Conservation (phyloP, 1,139 yeast species). For the Suhomyces anneliseae region DNA sequence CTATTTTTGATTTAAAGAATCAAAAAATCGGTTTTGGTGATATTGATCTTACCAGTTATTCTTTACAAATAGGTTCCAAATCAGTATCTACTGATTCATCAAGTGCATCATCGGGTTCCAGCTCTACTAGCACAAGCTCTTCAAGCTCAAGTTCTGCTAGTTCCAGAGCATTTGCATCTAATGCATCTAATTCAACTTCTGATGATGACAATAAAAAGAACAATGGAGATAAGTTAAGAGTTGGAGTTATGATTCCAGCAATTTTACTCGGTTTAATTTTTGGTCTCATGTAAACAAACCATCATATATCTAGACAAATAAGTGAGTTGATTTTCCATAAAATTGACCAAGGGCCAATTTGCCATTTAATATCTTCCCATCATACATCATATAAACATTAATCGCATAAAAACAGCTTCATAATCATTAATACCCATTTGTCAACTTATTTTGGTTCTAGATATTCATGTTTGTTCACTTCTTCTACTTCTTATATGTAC, state of each 20-base stretch:
- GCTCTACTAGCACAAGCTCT: background rate
- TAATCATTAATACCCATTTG: too few relatives aligned
- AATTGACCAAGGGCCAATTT: too few relatives aligned
- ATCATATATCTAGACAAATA: too few relatives aligned
- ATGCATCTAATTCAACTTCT: conserved; percentile 3
- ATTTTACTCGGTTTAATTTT: conserved; percentile 2
- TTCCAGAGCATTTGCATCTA: conserved; percentile 3
- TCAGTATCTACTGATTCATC: background rate
- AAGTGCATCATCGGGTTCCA: conserved; percentile 1
- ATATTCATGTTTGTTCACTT: too few relatives aligned
- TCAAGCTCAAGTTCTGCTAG: conserved; percentile 11
- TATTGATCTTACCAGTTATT: conserved; percentile 6
- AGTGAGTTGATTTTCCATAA: too few relatives aligned
- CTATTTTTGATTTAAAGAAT: conserved; percentile 57
- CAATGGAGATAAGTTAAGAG: conserved; percentile 1
- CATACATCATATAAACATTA: too few relatives aligned
- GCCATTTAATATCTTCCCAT: too few relatives aligned
- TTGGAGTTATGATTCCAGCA: conserved; percentile 3
- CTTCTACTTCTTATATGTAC: too few relatives aligned
- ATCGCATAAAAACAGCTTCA: too few relatives aligned
- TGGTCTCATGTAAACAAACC: background rate
- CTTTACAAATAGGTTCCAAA: background rate
- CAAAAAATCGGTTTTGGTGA: conserved; percentile 54
- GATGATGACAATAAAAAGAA: conserved; percentile 1
- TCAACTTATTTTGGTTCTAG: too few relatives aligned